Base-by-base conservation (phyloP, 2,329 filamentous ascomycete genomes). In the Botryotinia convoluta region DNA sequence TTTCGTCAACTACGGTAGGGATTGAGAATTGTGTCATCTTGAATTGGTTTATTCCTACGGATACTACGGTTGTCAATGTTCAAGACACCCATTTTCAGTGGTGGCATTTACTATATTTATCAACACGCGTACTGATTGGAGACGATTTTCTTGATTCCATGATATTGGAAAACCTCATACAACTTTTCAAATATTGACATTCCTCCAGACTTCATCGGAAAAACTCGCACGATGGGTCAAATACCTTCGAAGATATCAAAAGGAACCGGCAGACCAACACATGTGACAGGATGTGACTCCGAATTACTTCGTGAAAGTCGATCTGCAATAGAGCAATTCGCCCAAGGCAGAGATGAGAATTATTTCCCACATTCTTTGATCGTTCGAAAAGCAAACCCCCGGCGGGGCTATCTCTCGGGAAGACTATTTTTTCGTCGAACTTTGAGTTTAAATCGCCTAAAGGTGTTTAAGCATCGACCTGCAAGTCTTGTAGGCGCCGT, bases 61-160 rank as follows among this genome's bases (percentile, higher is more conserved):
- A 3, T 35, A 14, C 12, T 48, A 26, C 6, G 32, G 20, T 48
- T 14, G 22, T 7, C n/a, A 18, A 4, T 39, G 35, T 8, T 39
- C 12, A 39, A n/a, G 22, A 61, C 4, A 7, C 20, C 1, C 3
- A n/a, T 18, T 3, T 10, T 2, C 7, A n/a, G 32, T 35, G 63
- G 14, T n/a, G 12, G 1, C 1, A 20, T 26, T 9, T 67, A 18
- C 29, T 37, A 67, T 67, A 67, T 67, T 8, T 51, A 37, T 20
- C 22, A 37, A 1, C 4, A 51, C 35, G 6, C 8, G 4, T 26
- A 35, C 32, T n/a, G 29, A 5, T 4, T 35, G 7, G 44, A 35
- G 5, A 7, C 5, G 1, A 26, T 37, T n/a, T 4, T 5, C 1
- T n/a, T 2, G 12, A 10, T 0, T 67, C 8, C 22, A 37, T 37